Base-by-base conservation (phyloP, 176 grass and related monocot species). In the Alloteropsis semialata region DNA sequence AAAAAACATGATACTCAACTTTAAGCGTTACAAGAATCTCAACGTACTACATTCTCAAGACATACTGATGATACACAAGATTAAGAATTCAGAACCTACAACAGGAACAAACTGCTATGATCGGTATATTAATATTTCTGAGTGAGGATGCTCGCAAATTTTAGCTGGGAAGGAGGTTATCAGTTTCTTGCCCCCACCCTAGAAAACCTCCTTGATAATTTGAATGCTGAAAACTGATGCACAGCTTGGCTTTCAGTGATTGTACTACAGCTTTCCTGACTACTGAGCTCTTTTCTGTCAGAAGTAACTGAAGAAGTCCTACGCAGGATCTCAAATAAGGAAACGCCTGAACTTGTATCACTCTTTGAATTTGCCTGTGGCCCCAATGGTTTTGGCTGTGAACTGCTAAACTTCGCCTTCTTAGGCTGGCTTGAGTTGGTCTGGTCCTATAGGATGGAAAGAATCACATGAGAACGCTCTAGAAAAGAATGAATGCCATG, bases 161-260 rank as follows among this genome's bases (percentile, higher is more conserved):
- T 74, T 27, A 46, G 30, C 53, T 6, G 19, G 34, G 3, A 72
- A 38, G 51, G 39, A 22, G 14, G 25, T 19, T 42, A 48, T 94
- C 55, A 93, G 17, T 90, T 84, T 80, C 76, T 88, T 39, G 66
- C 16, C n/a, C 82, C 68, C 27, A 88, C 80, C 73, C 60, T 92
- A 36, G 91, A 93, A 77, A 95, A 85, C 72, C 83, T 92, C 81
- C 85, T 87, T 29, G 81, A 74, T 48, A 92, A 34, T 70, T 92
- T 95, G 75, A 98, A 98, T 38, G 93, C 87, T 0, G 93, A 93
- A 80, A 95, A 98, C 78, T 86, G 89, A 19, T 85, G 53, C 13
- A 84, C 76, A 17, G 80, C 85, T 84, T 95, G 87, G 44, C 88
- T 93, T 69, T 98, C 91, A 37, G 81, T 92, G 46, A 97, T 79